A percentile compares a stretch with the other conserved stretches of the same genome.
These are phyloP conservation scores for Toxicodendron radicans DNA, from an alignment of 345 rosid genomes.

Conservation along the genomic window DNA sequence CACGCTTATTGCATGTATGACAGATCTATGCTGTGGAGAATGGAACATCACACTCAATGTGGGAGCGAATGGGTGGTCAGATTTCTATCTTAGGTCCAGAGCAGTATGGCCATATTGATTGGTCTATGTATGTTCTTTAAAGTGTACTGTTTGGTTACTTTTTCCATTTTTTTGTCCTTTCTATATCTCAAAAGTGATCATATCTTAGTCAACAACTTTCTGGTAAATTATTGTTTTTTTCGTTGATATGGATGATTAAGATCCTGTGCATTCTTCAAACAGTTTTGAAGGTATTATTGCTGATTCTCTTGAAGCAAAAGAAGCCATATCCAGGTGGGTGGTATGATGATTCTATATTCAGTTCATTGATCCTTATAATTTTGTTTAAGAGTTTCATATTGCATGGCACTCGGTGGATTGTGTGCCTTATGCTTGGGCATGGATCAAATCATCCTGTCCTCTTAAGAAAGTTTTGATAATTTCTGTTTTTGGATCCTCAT, in stretches of 20 bases:
- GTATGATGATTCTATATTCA: conserved; percentile 18
- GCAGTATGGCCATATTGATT: conserved; percentile 60
- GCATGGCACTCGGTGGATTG: neutral
- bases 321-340: conserved; percentile 72
- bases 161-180: neutral
- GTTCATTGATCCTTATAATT: conserved; percentile 1
- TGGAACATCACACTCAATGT: conserved; percentile 55
- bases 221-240: conserved; percentile 17
- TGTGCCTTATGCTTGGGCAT: conserved; percentile 8
- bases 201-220: neutral
- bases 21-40: conserved; percentile 69
- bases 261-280: conserved; percentile 28
- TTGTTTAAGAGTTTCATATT: conserved; percentile 15
- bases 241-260: conserved; percentile 25
- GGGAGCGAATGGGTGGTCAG: conserved; percentile 64
- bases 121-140: conserved; percentile 68
- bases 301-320: conserved; percentile 85
- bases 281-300: conserved; percentile 90
- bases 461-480: neutral
- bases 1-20: conserved; percentile 27
- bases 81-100: conserved; percentile 51
- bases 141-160: conserved; percentile 16
- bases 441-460: conserved; percentile 8
- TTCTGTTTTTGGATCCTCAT: neutral
- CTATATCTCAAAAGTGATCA: conserved; percentile 6